A percentile compares a stretch with the other conserved stretches of the same genome.
Conservation (phyloP, 768 basidiomycete genomes). For the Leccinum aurantiacum region DNA sequence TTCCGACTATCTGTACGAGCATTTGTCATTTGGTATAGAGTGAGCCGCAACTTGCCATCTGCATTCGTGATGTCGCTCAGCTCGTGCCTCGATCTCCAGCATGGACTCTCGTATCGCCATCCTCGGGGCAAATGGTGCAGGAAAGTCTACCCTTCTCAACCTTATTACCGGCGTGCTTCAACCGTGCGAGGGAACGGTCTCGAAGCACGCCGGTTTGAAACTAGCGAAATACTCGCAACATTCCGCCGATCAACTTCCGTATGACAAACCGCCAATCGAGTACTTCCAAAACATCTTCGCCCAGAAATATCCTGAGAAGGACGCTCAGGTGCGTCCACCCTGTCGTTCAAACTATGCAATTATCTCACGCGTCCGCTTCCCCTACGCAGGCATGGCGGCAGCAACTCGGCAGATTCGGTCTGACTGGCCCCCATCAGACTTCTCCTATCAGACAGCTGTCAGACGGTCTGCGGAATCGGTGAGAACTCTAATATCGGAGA, state of each 20-base stretch:
- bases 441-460: conserved; percentile 91
- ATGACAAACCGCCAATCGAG: conserved; percentile 86
- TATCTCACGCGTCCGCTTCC: conserved; percentile 10
- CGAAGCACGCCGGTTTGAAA: conserved; percentile 87
- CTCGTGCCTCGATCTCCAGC: conserved; percentile 37
- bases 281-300: conserved; percentile 84
- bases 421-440: conserved; percentile 92
- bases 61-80: conserved; percentile 8
- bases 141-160: conserved; percentile 90
- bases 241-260: conserved; percentile 97
- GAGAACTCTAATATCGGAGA: conserved; percentile 24
- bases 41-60: conserved; percentile 38
- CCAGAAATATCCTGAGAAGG: conserved; percentile 92
- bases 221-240: conserved; percentile 99
- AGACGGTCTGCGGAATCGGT: conserved; percentile 96
- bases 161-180: conserved; percentile 82
- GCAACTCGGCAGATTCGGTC: conserved; percentile 93
- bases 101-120: conserved; percentile 96
- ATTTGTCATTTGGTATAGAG: conserved; percentile 98
- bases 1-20: conserved; percentile 83
- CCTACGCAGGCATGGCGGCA: conserved; percentile 79
- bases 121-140: conserved; percentile 93
- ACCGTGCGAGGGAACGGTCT: conserved; percentile 82
- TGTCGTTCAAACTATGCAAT: conserved; percentile 7
- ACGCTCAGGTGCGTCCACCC: conserved; percentile 51